phyloP scores from a whole-genome alignment of 805 yeast species.

The Limtongozyma cylindracea region DNA sequence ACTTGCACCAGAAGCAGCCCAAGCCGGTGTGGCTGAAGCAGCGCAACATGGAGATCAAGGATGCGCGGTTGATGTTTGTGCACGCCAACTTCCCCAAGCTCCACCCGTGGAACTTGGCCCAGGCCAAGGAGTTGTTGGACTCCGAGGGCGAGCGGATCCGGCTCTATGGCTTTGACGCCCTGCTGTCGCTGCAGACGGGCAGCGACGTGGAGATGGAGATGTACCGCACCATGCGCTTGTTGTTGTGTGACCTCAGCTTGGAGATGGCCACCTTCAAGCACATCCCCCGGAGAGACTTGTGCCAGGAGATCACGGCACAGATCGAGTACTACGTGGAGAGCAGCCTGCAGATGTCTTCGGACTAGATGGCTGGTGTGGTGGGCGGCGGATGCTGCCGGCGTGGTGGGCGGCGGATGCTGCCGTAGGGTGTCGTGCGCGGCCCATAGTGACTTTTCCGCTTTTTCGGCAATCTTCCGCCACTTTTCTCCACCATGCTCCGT shows the following conservation, averaged over 20 bases:
- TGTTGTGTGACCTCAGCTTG: conserved; percentile 24
- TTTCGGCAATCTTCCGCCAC: too few species aligned
- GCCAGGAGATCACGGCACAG: conserved; percentile 23
- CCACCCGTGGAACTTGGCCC: conserved; percentile 28
- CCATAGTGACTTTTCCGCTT: too few species aligned
- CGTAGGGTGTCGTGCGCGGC: too few species aligned
- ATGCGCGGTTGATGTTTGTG: conserved; percentile 13
- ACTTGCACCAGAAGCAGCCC: conserved; percentile 1
- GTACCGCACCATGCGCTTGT: conserved; percentile 29
- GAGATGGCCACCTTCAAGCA: conserved; percentile 17
- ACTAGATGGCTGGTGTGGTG: too few species aligned
- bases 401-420: too few species aligned
- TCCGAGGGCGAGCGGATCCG: conserved; percentile 22
- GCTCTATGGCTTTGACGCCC: conserved; percentile 33
- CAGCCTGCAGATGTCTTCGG: too few species aligned
- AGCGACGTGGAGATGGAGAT: conserved; percentile 32
- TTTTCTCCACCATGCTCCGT: too few species aligned
- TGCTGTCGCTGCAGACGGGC: conserved; percentile 21
- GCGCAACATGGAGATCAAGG: conserved; percentile 1
- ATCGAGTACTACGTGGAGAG: too few species aligned
- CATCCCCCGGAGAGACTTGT: conserved; percentile 14
- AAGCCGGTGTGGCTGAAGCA: conserved; percentile 1
- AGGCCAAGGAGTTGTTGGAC: conserved; percentile 13
- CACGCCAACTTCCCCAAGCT: conserved; percentile 48
- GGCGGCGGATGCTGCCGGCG: too few species aligned